Base-by-base conservation (phyloP, 805 yeast genomes). In the Candida tammaniensis region DNA sequence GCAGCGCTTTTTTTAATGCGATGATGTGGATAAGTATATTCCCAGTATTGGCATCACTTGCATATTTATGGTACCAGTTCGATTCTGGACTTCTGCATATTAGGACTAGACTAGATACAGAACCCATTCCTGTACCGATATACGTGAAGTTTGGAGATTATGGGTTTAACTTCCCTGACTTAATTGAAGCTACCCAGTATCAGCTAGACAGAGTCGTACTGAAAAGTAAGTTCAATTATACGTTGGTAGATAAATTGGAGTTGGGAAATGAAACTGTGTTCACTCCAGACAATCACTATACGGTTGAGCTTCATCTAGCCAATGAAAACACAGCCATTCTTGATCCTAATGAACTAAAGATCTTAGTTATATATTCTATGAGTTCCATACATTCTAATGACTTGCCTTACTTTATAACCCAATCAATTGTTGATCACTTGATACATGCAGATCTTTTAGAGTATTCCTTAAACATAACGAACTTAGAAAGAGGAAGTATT, bases 101-200 rank as follows among this genome's bases (percentile, higher is more conserved):
- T n/a, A n/a, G n/a, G n/a, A n/a, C n/a, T 20, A 30, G n/a, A 12
- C 20, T 30, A 4, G 11, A 22, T 21, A 33, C 20, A 14, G 26
- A 27, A 16, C 36, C 27, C 9, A 34, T 34, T 3, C 47, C 24
- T 18, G 49, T 61, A 16, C 54, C 52, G 4, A 41, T 64, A 7
- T 34, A 46, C 26, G 35, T 64, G 15, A 45, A 42, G 26, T 54
- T 54, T 38, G 61, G 61, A 6, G 63, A 64, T 39, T 43, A 68
- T 8, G 74, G 73, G 1, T 68, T 78, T 43, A 55, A 59, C 12
- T 79, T 80, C 45, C 89, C 91, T 0, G 95, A 87, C 52, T 49
- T 87, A 13, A 73, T 70, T 1, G 66, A 66, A 27, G 87, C 72
- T 4, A 40, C 60, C 4, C 70, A 66, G 35, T 9, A 38, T 1